Conservation (phyloP, 805 yeast genomes). For the Teunomyces tritomae region DNA sequence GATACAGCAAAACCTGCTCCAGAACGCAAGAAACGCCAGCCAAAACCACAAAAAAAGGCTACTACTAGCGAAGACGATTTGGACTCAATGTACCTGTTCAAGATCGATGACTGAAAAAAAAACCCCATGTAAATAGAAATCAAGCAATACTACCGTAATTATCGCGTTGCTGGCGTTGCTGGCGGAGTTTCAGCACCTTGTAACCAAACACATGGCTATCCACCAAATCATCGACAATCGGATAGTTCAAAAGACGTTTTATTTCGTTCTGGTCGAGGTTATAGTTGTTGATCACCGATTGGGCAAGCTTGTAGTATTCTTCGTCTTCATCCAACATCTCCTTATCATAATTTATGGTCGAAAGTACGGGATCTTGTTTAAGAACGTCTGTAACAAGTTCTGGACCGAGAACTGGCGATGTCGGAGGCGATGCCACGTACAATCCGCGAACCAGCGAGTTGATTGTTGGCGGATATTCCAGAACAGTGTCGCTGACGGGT, state of each 20-base stretch:
- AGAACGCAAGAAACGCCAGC: neutral
- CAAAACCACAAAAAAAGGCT: conserved; percentile 6
- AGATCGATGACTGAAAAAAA: conserved; percentile 31
- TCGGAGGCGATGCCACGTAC: conserved; percentile 24
- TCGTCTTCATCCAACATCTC: conserved; percentile 42
- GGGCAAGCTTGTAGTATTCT: conserved; percentile 29
- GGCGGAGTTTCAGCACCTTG: conserved; percentile 38
- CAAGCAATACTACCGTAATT: conserved; percentile 29
- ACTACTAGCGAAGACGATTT: conserved; percentile 28
- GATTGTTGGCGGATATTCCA: conserved; percentile 7
- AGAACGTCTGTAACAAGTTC: conserved; percentile 10
- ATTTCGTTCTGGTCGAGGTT: conserved; percentile 33
- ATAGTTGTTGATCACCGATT: conserved; percentile 29
- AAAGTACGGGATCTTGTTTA: conserved; percentile 7
- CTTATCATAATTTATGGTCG: conserved; percentile 24
- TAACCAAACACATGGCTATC: conserved; percentile 41
- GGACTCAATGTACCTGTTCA: conserved; percentile 39
- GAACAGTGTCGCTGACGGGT: too few relatives aligned
- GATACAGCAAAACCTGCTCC: neutral
- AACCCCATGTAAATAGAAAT: conserved; percentile 6
- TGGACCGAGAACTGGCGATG: conserved; percentile 18
- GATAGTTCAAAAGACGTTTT: conserved; percentile 37
- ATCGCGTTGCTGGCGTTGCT: conserved; percentile 17
- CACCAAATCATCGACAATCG: conserved; percentile 42
- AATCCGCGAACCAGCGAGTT: conserved; percentile 27